Percentiles rank a stretch among this genome's conserved stretches.
These are phyloP conservation scores for Lactifluus pinguis DNA, from an alignment of 768 basidiomycete genomes.

Conservation along the genomic window DNA sequence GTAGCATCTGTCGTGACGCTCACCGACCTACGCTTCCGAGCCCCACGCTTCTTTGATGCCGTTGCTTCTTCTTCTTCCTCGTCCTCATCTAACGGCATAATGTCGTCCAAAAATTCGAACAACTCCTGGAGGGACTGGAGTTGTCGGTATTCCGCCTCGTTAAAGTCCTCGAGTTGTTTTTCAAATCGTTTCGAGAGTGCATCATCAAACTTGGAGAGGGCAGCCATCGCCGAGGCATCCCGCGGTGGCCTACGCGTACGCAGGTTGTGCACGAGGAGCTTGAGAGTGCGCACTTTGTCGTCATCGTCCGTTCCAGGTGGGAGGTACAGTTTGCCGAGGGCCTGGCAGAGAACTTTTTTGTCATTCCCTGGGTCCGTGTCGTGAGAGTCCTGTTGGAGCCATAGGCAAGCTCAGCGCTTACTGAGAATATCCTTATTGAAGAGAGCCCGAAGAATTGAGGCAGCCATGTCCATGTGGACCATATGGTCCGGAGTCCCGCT, in stretches of 20 bases:
- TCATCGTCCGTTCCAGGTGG: conserved; percentile 60
- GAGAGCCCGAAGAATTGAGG: conserved; percentile 39
- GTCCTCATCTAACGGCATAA: conserved; percentile 59
- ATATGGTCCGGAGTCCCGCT: conserved; percentile 31
- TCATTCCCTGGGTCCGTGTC: conserved; percentile 31
- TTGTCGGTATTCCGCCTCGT: conserved; percentile 60
- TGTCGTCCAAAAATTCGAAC: conserved; percentile 64
- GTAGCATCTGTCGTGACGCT: conserved; percentile 43
- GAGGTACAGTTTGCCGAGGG: conserved; percentile 46
- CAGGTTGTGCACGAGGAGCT: conserved; percentile 53
- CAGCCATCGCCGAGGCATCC: conserved; percentile 55
- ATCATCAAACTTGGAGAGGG: conserved; percentile 62
- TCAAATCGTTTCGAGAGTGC: conserved; percentile 62
- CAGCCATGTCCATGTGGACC: conserved; percentile 49
- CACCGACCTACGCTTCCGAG: conserved; percentile 46
- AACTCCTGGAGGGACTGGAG: conserved; percentile 52
- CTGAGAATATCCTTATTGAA: conserved; percentile 45
- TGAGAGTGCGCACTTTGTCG: conserved; percentile 52
- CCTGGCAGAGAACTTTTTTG: conserved; percentile 40
- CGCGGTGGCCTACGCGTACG: conserved; percentile 48
- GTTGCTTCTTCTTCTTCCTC: conserved; percentile 34
- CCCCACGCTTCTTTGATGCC: conserved; percentile 31
- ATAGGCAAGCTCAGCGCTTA: conserved; percentile 27
- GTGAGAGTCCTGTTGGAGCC: neutral
- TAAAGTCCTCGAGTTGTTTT: conserved; percentile 59